Evolutionary conservation across 2,329 filamentous ascomycete species (phyloP).

Genomic region (Colletotrichum costaricense): DNA sequence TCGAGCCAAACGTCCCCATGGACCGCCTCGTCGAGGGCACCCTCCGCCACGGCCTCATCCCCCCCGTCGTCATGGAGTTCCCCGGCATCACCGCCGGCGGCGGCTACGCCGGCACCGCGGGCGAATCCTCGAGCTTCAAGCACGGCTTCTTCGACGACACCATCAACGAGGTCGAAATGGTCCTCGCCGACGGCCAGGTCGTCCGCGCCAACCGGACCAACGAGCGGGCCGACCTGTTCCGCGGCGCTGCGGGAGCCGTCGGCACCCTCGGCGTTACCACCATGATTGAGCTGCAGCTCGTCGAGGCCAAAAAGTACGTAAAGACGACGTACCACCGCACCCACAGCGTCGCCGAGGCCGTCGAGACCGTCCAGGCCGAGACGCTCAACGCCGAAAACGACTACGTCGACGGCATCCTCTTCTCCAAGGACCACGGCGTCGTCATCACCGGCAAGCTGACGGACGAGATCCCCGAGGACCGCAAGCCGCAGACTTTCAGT

Average conservation of each 20-base stretch:
- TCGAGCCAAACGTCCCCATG: conserved; percentile 83
- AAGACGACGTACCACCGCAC: conserved; percentile 70
- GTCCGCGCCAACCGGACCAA: conserved; percentile 58
- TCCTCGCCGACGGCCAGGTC: conserved; percentile 74
- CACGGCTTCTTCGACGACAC: conserved; percentile 79
- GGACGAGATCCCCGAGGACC: conserved; percentile 59
- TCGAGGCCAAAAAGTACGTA: conserved; percentile 71
- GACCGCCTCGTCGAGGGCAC: conserved; percentile 75
- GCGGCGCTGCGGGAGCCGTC: conserved; percentile 73
- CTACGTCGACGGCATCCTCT: conserved; percentile 81
- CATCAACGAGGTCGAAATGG: conserved; percentile 73
- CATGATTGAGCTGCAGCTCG: conserved; percentile 71
- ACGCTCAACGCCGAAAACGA: conserved; percentile 61
- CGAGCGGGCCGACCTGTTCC: conserved; percentile 67
- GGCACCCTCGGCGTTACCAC: conserved; percentile 77
- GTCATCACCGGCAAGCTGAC: conserved; percentile 73
- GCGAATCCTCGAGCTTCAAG: conserved; percentile 76
- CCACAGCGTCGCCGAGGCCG: conserved; percentile 58
- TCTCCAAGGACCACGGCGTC: conserved; percentile 70
- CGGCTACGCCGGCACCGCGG: conserved; percentile 77
- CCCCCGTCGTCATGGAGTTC: conserved; percentile 81
- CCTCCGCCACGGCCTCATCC: conserved; percentile 72
- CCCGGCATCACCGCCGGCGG: conserved; percentile 81
- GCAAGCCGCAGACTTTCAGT: conserved; percentile 64
- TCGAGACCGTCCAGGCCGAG: conserved; percentile 61